Conservation (phyloP, 192 early-diverging fungal species). For the Backusella psychrophila region DNA sequence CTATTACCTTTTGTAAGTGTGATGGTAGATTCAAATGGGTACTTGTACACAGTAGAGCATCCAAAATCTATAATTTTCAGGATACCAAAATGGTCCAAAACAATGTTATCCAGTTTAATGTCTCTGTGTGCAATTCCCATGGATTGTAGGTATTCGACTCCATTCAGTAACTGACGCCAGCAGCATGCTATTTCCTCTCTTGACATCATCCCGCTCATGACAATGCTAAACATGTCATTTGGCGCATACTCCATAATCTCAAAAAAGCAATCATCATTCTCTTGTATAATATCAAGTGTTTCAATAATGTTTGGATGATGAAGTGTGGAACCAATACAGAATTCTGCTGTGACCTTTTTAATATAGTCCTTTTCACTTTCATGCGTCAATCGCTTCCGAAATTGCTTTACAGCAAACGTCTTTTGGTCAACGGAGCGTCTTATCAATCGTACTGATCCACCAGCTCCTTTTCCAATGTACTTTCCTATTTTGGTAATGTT, state of each 20-base stretch:
- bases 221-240: constrained; percentile 83
- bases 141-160: constrained; percentile 83
- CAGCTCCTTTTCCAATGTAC: constrained; percentile 63
- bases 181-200: constrained; percentile 83
- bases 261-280: constrained; percentile 54
- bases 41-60: constrained; percentile 83
- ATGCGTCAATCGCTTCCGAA: constrained; percentile 60
- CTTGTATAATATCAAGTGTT: constrained; percentile 74
- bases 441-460: constrained; percentile 70
- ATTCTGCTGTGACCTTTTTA: constrained; percentile 83
- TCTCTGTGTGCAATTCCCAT: constrained; percentile 94
- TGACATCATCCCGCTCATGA: constrained; percentile 71
- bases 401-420: constrained; percentile 78
- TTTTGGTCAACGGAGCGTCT: constrained; percentile 59
- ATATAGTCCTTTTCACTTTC: constrained; percentile 74
- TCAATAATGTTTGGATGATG: constrained; percentile 80
- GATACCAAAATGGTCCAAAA: constrained; percentile 69
- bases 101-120: constrained; percentile 87
- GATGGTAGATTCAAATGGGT: constrained; percentile 69
- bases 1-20: constrained; percentile 38
- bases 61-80: constrained; percentile 98
- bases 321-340: constrained; percentile 75
- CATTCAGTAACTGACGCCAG: constrained; percentile 80
- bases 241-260: constrained; percentile 92
- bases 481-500: constrained; percentile 14